Conservation (phyloP, 768 basidiomycete genomes). For the Galerina sulciceps region DNA sequence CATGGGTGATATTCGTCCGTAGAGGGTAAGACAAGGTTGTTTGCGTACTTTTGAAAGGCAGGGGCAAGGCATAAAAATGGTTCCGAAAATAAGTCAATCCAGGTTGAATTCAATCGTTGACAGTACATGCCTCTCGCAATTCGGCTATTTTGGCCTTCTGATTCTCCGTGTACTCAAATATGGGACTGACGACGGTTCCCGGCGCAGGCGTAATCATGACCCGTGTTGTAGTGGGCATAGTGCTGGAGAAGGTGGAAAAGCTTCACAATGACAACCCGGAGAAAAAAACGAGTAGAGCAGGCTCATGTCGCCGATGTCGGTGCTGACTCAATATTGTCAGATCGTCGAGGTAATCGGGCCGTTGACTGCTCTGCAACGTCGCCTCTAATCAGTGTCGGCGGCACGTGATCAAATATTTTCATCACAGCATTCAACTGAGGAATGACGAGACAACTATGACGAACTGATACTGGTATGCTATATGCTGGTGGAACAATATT, state of each 20-base stretch:
- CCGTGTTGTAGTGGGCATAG: conserved; percentile 20
- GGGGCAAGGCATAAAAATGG: background rate
- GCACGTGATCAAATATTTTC: background rate
- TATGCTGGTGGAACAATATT: background rate
- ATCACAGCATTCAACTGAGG: background rate
- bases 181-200: conserved; percentile 56
- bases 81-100: background rate
- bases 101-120: background rate
- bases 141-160: conserved; percentile 63
- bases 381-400: background rate
- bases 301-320: background rate
- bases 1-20: conserved; percentile 75
- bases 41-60: conserved; percentile 58
- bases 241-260: background rate
- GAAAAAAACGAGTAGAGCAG: background rate
- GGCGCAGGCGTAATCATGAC: conserved; percentile 61
- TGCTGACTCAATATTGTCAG: conserved; percentile 12
- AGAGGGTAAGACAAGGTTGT: conserved; percentile 63
- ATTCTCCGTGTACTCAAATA: conserved; percentile 63
- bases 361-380: background rate
- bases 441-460: background rate
- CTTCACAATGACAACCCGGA: conserved; percentile 1
- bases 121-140: conserved; percentile 59
- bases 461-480: background rate
- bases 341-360: conserved; percentile 7